Base-by-base conservation (phyloP, 2,329 filamentous ascomycete species). In the Penicillium sp. region DNA sequence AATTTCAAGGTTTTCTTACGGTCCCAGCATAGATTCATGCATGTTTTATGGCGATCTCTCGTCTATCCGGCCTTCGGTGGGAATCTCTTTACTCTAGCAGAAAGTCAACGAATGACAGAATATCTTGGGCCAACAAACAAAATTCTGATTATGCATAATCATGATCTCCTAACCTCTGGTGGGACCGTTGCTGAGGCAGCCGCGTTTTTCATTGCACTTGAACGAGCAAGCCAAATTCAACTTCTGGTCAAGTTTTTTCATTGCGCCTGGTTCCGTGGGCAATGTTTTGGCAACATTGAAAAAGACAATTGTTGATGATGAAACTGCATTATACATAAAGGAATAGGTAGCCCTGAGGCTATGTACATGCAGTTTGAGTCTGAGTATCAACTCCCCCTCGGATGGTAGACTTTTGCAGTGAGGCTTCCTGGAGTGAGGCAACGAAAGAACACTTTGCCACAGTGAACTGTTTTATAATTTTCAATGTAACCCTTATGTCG, bases 101-200 rank as follows among this genome's bases (percentile, higher is more conserved):
- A 82, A 61, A 79, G 79, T 1, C 65, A 73, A 16, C 68, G 73
- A 21, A 79, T 82, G 56, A 77, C 41, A 3, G 11, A 13, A 7
- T 21, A 21, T 13, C 21, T 44, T 21, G 41, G 41, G 6, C 21
- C 41, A 78, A 63, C 52, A 0, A 56, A 58, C 3, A 64, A 63
- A 39, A 61, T 48, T 6, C 27, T 65, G 3, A 67, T 73, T 1
- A 45, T 73, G 31, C 67, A 67, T 35, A 73, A 73, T 47, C 71
- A 74, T 48, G 71, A 80, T 3, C 61, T 82, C 14, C 61, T 82
- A 47, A 82, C 87, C 0, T 86, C 89, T 0, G 89, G 89, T 5
- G 68, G 73, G 8, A 91, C 89, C 0, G 88, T 92, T 1, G 89
- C 90, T 63, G 89, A 92, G 72, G 89, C 89, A 1, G 86, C 85